Percentiles rank a stretch among this genome's conserved stretches.
phyloP scores from a whole-genome alignment of 768 basidiomycete genomes.

The Mycena rosella region DNA sequence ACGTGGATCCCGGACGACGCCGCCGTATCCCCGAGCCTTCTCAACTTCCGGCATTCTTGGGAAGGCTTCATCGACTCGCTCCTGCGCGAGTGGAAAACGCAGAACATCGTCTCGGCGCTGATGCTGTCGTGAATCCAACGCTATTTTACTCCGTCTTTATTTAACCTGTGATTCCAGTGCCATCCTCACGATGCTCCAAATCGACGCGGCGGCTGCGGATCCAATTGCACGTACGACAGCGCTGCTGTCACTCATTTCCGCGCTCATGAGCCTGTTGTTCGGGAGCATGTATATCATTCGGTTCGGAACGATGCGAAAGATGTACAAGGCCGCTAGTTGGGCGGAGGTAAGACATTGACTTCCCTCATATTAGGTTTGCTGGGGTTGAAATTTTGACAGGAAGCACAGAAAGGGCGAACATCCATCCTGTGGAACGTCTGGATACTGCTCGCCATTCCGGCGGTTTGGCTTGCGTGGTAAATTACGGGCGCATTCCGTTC shows the following conservation, averaged over 20 bases:
- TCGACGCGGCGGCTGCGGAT: conserved; percentile 55
- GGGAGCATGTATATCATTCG: conserved; percentile 72
- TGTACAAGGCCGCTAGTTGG: conserved; percentile 72
- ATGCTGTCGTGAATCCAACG: conserved; percentile 27
- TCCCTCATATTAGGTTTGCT: neutral
- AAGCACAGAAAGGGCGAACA: conserved; percentile 49
- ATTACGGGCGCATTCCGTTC: neutral
- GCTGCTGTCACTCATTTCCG: conserved; percentile 66
- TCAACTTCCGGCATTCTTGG: conserved; percentile 39
- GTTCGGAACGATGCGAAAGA: conserved; percentile 72
- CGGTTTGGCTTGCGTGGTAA: conserved; percentile 67
- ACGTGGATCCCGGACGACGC: conserved; percentile 40
- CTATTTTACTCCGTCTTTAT: neutral
- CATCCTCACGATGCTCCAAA: conserved; percentile 37
- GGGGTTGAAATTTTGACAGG: conserved; percentile 45
- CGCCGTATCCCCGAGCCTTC: conserved; percentile 57
- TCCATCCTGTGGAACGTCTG: conserved; percentile 62
- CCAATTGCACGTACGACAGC: conserved; percentile 66
- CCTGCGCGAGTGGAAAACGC: conserved; percentile 69
- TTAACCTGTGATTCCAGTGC: conserved; percentile 12
- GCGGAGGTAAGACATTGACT: conserved; percentile 59
- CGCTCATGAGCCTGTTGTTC: conserved; percentile 69
- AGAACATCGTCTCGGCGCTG: conserved; percentile 68
- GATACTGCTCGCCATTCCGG: conserved; percentile 66
- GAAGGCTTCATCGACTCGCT: conserved; percentile 34